phyloP scores from a whole-genome alignment of 2,329 filamentous ascomycete species.

The Diaporthe aspalathi region DNA sequence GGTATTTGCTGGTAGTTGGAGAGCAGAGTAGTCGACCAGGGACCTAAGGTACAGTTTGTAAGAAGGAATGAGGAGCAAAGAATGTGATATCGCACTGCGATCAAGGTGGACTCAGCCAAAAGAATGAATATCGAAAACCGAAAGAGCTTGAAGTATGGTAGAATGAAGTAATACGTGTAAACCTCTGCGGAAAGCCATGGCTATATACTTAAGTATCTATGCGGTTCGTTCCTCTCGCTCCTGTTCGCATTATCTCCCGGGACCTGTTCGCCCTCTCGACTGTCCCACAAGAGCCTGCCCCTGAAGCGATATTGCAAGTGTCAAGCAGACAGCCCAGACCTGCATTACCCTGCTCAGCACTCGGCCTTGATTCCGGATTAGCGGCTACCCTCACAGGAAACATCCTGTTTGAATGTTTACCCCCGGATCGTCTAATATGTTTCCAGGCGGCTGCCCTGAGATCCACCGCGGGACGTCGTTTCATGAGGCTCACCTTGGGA shows the following conservation, averaged over 20 bases:
- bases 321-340: constrained; percentile 22
- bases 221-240: neutral
- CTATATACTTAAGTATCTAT: constrained; percentile 24
- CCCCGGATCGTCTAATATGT: constrained; percentile 25
- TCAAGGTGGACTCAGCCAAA: constrained; percentile 29
- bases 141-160: constrained; percentile 10
- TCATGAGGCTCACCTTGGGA: constrained; percentile 31
- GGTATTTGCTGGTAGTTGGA: neutral
- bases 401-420: constrained; percentile 20
- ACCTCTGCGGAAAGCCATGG: neutral
- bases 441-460: constrained; percentile 25
- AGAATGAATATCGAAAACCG: constrained; percentile 23
- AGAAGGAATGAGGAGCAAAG: constrained; percentile 13
- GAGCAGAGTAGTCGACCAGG: constrained; percentile 17
- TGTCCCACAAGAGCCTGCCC: constrained; percentile 7
- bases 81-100: constrained; percentile 30
- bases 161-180: neutral
- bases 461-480: constrained; percentile 29
- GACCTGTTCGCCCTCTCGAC: neutral
- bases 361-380: constrained; percentile 23
- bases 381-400: constrained; percentile 16
- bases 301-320: constrained; percentile 31
- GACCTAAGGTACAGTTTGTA: constrained; percentile 16
- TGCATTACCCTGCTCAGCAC: constrained; percentile 8
- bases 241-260: neutral